Evolutionary conservation across 2,329 filamentous ascomycete genomes (phyloP), one percentile per base, ranked within the genome.

Genomic region (Colletotrichum orbiculare): DNA sequence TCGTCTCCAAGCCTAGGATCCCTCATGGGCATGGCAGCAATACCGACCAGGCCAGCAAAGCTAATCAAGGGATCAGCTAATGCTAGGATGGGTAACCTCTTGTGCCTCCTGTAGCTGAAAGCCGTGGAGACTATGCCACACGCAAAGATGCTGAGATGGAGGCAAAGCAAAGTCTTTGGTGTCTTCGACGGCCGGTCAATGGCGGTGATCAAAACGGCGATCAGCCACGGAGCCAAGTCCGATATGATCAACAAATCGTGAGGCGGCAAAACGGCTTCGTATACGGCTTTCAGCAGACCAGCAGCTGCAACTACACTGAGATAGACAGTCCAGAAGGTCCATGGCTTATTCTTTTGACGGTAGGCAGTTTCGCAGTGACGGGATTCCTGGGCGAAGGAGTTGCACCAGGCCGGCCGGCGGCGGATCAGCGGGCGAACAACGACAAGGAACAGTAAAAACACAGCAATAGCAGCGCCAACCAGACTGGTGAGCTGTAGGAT

Each of bases 21-120:
- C 25, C 91, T 84, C 69, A 94, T 77, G 7, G 91, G 91, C 90
- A 93, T 93, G 33, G 83, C 77, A 11, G 93, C 73, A 11, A 81
- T 78, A 47, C 69, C 60, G 25, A 75, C 6, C 17, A 78, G 64
- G 3, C 69, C 76, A 0, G 74, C 12, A 8, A 70, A n/a, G 2
- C 60, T 54, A 0, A 80, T 60, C 2, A 60, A 39, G 6, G 71
- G 53, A 37, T 76, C 69, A 0, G 66, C 62, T 0, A 75, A 37
- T 6, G 69, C 69, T 5, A 75, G 71, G 0, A 70, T 63, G n/a
- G 73, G 70, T 2, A 73, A 17, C 3, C 60, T 47, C 3, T 54
- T 64, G 1, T 71, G 55, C 4, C 67, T 48, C 39, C n/a, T 54
- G 11, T 62, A 66, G 17, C 42, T 72, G 70, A 13, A 69, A 64